Base-by-base conservation (phyloP, 83 land plant genomes). In the Isoetes engelmannii region DNA sequence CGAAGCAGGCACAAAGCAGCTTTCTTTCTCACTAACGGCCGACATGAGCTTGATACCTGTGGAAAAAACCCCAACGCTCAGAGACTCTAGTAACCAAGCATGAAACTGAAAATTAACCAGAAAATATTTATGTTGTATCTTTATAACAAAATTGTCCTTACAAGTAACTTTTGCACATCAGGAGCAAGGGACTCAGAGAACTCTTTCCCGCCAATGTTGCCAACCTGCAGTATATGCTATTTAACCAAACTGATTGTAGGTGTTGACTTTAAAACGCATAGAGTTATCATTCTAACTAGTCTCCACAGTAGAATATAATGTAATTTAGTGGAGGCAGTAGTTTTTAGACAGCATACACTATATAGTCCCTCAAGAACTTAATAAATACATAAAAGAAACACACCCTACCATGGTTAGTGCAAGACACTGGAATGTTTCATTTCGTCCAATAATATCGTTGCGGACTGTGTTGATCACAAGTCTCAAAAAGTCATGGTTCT, bases 181-280 rank as follows among this genome's bases (percentile, higher is more conserved):
- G 89, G 89, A 9, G 99, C 94, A 56, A 96, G 68, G 45, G 97
- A 92, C 77, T 96, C 99, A 10, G 99, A 85, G 77, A 96, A 96
- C 46, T 96, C 99, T 79, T 89, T 85, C n/a, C 99, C 99, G 69
- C 99, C 97, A 79, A 92, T 84, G 78, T 96, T 96, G n/a, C 97
- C 99, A 71, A 96, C 97, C 99, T 96, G 51, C 37, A 65, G 42
- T 48, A 46, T 37, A 53, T 4, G 18, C 55, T 15, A 48, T 10
- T 57, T 62, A 15, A 57, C 65, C 55, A 58, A 37, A 69, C 46
- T 18, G 18, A 69, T n/a, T 28, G 37, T 2, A 28, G 2, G 2
- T 28, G 37, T 28, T 28, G 37, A 28, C 2, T 28, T 28, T 2
- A 28, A 28, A 28, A 28, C 0, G 37, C 37, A 2, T 28, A 28